Evolutionary conservation across 768 basidiomycete genomes (phyloP), one percentile per base, ranked within the genome.

Genomic region (Kwoniella heveanensis): DNA sequence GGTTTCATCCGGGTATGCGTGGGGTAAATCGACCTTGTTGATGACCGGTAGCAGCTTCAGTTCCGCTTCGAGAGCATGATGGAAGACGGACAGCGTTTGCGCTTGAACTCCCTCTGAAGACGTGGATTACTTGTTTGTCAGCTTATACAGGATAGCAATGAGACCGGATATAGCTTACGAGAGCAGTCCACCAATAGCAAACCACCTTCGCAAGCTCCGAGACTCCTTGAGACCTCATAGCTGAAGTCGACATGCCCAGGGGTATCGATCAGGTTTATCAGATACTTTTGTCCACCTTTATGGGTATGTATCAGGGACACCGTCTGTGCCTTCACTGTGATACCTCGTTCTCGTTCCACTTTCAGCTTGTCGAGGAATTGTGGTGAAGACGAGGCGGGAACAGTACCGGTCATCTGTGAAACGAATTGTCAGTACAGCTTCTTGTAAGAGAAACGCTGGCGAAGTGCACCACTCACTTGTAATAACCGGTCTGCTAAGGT

Each of bases 161-260:
- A 21, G 2, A 37, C 44, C 27, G 15, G 27, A 25, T 3, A 7
- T 17, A 9, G 67, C 77, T 60, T 57, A 82, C 82, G 94, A 56
- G 91, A 92, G n/a, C 92, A 91, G 75, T 99, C 96, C 1, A 98
- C 93, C 71, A 97, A 81, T 9, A 85, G 74, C 25, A 88, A 63
- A 2, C 91, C 95, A 9, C 96, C 96, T 82, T 99, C 91, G 69
- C 90, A 96, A 30, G 95, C 92, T 2, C 92, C 88, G 44, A 98
- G 81, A 26, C 91, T 92, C 52, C 96, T 86, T 17, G 92, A 89
- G 32, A 99, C 92, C 80, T 98, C 95, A 88, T 92, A 96, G 62
- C 91, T 86, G 80, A 99, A 99, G 82, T 99, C 96, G 37, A 97
- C 96, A 81, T 99, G 96, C 1, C 96, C 94, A 86, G 95, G 95